Evolutionary conservation across 805 yeast genomes (phyloP), one percentile per base, ranked within the genome.

Genomic region (Pichia phayaonensis): DNA sequence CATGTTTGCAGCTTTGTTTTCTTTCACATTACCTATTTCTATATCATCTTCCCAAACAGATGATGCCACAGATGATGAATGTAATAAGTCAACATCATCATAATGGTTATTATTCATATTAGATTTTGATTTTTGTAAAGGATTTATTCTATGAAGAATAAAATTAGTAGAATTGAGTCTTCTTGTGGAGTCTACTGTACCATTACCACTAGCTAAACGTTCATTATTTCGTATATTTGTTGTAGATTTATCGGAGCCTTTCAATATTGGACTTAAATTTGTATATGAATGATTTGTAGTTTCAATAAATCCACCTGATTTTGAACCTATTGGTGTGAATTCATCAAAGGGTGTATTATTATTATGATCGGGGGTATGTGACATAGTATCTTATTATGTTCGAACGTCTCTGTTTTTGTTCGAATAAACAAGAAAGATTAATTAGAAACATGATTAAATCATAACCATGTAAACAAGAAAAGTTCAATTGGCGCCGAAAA

Each of bases 1-100:
- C 3, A 8, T 5, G 34, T 40, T 23, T 16, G 42, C 7, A 23
- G 21, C 23, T 29, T 41, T 21, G 13, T 56, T 56, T 20, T 57
- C 56, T 27, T 55, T 49, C 13, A 44, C 24, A 16, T 59, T 29
- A 4, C 13, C 10, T 34, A 34, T 34, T 34, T 34, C 38, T 34
- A 34, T 34, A 8, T 34, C 53, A 48, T 60, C 63, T 36, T 55
- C 50, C 53, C 54, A 52, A n/a, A 48, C 42, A 3, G 52, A 60
- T 3, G 63, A 56, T 26, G 58, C 48, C 42, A 47, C 53, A 16
- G 51, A 52, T 11, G 54, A 57, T 7, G 63, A 56, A 44, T 49
- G 22, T n/a, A 47, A 31, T 13, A 42, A 12, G 12, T 43, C 18
- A 40, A 21, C 24, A 36, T 46, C 42, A 39, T 50, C 47, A 38